A percentile compares a stretch with the other conserved stretches of the same genome.
These are phyloP conservation scores for Lichtheimia corymbifera DNA, from an alignment of 371 early-diverging fungal species.

Conservation along the genomic window DNA sequence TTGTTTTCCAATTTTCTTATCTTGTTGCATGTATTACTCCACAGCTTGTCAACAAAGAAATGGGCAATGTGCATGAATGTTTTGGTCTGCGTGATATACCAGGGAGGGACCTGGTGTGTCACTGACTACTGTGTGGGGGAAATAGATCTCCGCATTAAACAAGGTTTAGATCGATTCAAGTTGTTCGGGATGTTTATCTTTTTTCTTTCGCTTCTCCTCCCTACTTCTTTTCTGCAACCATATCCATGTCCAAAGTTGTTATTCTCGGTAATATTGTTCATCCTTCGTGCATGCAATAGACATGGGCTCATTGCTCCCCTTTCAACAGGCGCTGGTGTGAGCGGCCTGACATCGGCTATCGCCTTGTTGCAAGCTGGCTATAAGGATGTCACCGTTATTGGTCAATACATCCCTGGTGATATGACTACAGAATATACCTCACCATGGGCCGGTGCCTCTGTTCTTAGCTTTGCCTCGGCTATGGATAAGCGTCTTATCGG, in stretches of 20 bases:
- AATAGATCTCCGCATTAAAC: too few relatives aligned
- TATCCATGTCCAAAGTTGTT: constrained; percentile 9
- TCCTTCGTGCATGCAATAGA: not conserved
- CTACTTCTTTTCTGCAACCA: too few relatives aligned
- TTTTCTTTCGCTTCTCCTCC: too few relatives aligned
- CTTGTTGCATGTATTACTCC: too few relatives aligned
- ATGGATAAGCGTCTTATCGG: constrained; percentile 36
- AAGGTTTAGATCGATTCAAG: too few relatives aligned
- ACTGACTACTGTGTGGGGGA: too few relatives aligned
- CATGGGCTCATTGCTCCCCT: not conserved
- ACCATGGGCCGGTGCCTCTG: constrained; percentile 72
- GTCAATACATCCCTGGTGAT: constrained; percentile 62
- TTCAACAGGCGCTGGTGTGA: constrained; percentile 76
- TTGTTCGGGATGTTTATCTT: too few relatives aligned
- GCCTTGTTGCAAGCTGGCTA: constrained; percentile 52
- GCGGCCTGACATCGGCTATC: constrained; percentile 72
- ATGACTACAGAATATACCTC: constrained; percentile 64
- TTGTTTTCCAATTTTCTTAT: too few relatives aligned
- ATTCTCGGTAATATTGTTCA: constrained; percentile 5
- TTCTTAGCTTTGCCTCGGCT: constrained; percentile 30
- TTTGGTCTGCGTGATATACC: too few relatives aligned
- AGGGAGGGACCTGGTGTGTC: too few relatives aligned
- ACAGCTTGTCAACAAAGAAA: too few relatives aligned
- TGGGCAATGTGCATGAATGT: too few relatives aligned
- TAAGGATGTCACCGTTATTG: constrained; percentile 58